Base-by-base conservation (phyloP, 73 alveolate genomes). In the Blepharisma stoltei region DNA sequence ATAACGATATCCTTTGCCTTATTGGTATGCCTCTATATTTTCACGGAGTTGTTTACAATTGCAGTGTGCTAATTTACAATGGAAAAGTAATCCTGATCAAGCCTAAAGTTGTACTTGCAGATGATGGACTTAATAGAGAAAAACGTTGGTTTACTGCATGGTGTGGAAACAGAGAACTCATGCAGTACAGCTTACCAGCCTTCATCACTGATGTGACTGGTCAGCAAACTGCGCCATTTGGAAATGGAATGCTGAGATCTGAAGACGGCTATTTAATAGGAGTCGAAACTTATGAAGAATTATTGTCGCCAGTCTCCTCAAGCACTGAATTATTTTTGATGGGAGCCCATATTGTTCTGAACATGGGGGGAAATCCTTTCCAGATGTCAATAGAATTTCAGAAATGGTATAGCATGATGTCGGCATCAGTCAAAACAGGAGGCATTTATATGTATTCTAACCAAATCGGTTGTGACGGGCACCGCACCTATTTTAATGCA, bases 91-190 rank as follows among this genome's bases (percentile, higher is more conserved):
- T 89, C 48, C 86, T 92, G 46, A 88, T 94, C 32, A 85, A 97
- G 53, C 99, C 99, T 23, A 94, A 94, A 86, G 76, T 87, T 37
- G 81, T 65, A 71, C 84, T 94, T 27, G 95, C 95, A 5, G 86
- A 86, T 41, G 97, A 88, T 38, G 89, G 89, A 18, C 90, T 92
- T 84, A 92, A 89, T 80, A 83, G 99, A 53, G 99, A 94, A 79
- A 73, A 81, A 46, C 84, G 99, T 6, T 92, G 87, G 86, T 94
- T 94, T 83, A 89, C 95, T 2, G 92, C 97, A n/a, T 94, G 98
- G 98, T 54, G 79, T 70, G 70, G 89, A 78, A 71, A 45, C 55
- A 76, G 70, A 37, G 89, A 86, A 67, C 45, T 78, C n/a, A 88
- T 81, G 48, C 87, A 86, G 6, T 82, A 89, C 73, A 70, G 75